These are phyloP conservation scores for Exserohilum turcica DNA, from an alignment of 2,329 filamentous ascomycete genomes.

Conservation along the genomic window DNA sequence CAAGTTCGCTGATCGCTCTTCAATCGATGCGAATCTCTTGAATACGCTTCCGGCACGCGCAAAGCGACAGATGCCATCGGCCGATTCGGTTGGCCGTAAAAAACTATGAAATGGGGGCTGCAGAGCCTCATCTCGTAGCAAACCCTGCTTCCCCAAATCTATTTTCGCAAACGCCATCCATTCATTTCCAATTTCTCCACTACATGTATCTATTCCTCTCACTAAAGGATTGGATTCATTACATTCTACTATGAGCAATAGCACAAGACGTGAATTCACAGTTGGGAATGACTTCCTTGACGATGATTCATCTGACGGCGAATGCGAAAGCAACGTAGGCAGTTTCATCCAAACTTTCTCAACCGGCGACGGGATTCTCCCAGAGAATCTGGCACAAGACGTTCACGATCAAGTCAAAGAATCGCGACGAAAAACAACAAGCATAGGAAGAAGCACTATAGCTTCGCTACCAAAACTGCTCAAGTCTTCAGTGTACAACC, in stretches of 20 bases:
- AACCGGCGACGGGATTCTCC: constrained; percentile 1
- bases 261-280: constrained; percentile 26
- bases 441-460: constrained; percentile 17
- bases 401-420: background rate
- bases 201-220: too few species aligned
- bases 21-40: constrained; percentile 5
- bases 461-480: constrained; percentile 24
- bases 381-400: constrained; percentile 12
- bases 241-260: constrained; percentile 28
- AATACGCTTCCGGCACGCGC: background rate
- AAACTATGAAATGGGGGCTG: constrained; percentile 11
- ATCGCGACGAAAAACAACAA: constrained; percentile 15
- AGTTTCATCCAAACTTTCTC: constrained; percentile 21
- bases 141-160: constrained; percentile 2
- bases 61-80: background rate
- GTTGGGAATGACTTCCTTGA: constrained; percentile 40
- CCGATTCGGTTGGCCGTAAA: background rate
- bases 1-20: background rate
- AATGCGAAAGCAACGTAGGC: constrained; percentile 31
- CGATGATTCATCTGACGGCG: constrained; percentile 30
- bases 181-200: too few species aligned
- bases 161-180: constrained; percentile 18
- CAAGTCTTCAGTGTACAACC: constrained; percentile 13
- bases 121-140: background rate
- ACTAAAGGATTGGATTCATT: constrained; percentile 28